phyloP scores from a whole-genome alignment of 129 eudicot genomes.

The Logfia minima region DNA sequence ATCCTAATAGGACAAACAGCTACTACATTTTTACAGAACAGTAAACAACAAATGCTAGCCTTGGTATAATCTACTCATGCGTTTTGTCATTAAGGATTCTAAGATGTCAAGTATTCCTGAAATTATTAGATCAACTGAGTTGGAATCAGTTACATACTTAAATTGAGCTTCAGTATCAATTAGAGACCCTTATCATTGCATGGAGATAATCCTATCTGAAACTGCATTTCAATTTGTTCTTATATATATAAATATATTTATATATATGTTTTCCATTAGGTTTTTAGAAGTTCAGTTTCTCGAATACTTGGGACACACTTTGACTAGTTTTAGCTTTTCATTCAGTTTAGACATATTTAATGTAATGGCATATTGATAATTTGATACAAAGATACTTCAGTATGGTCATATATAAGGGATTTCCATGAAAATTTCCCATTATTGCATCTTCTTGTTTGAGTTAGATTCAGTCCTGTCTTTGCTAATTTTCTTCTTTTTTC shows the following conservation, averaged over 20 bases:
- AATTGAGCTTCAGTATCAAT: not conserved
- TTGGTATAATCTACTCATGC: not conserved
- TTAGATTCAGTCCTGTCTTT: constrained; percentile 19
- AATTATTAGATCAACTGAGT: not conserved
- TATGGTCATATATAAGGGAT: constrained; percentile 10
- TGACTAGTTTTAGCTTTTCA: not conserved
- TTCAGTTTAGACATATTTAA: not conserved
- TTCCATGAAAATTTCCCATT: not conserved
- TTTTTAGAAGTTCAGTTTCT: not conserved
- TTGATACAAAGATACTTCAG: not conserved
- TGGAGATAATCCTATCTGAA: not conserved
- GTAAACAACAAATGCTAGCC: not conserved
- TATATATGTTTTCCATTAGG: not conserved
- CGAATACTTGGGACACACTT: too few species aligned
- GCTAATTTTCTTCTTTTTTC: constrained; percentile 16
- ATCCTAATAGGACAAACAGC: constrained; percentile 2
- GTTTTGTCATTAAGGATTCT: not conserved
- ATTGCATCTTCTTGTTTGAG: constrained; percentile 16
- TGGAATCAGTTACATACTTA: not conserved
- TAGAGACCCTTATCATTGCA: not conserved
- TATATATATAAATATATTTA: too few species aligned
- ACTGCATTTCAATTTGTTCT: not conserved
- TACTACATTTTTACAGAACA: constrained; percentile 12
- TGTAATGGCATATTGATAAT: not conserved
- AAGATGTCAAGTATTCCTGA: not conserved